These are phyloP conservation scores for Pseudogymnoascus sp. DNA, from an alignment of 2,329 filamentous ascomycete genomes.

Conservation along the genomic window DNA sequence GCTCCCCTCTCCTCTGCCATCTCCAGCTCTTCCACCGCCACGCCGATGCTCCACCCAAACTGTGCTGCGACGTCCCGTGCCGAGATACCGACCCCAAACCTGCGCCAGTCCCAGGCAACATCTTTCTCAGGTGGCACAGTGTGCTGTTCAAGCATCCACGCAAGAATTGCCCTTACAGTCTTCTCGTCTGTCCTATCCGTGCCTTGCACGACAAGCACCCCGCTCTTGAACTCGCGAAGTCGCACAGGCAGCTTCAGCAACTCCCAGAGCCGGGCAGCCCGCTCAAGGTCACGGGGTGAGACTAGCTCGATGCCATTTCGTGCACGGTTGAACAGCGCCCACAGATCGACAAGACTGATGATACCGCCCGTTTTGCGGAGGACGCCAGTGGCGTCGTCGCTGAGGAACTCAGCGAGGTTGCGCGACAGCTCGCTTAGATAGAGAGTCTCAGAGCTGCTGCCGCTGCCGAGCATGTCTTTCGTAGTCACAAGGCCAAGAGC, in stretches of 20 bases:
- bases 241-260: conserved; percentile 77
- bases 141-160: conserved; percentile 71
- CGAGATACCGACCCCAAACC: conserved; percentile 77
- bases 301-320: conserved; percentile 91
- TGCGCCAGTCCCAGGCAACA: conserved; percentile 64
- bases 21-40: conserved; percentile 88
- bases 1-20: conserved; percentile 92
- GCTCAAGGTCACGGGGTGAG: conserved; percentile 83
- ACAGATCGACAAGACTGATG: conserved; percentile 81
- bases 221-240: conserved; percentile 81
- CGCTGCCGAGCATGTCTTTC: conserved; percentile 82
- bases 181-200: conserved; percentile 84
- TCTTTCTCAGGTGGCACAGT: conserved; percentile 54
- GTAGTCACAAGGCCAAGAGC: conserved; percentile 87
- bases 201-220: conserved; percentile 87
- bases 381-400: conserved; percentile 72
- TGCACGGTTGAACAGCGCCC: conserved; percentile 90
- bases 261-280: conserved; percentile 82
- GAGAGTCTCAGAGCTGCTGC: conserved; percentile 64
- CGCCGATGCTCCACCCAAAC: conserved; percentile 96
- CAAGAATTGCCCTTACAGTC: conserved; percentile 65
- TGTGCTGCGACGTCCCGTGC: conserved; percentile 80
- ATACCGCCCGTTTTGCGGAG: conserved; percentile 76
- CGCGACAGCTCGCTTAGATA: conserved; percentile 83
- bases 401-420: conserved; percentile 80